Conservation (phyloP, 306 rosid genomes). For the Pyrus pyrifolia region DNA sequence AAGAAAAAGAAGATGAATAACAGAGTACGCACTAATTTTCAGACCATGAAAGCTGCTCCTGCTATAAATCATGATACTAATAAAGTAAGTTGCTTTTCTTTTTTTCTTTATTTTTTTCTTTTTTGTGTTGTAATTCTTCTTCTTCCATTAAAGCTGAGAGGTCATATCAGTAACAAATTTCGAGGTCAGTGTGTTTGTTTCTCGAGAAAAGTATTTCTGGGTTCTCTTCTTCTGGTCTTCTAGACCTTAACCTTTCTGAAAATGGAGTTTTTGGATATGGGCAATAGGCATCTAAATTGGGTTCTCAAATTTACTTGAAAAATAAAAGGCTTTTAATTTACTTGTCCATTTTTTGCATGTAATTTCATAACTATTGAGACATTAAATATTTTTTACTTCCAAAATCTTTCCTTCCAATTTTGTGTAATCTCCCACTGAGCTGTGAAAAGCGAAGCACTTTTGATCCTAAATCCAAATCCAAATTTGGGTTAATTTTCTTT, state of each 20-base stretch:
- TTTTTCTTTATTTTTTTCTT: background rate
- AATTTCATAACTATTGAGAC: background rate
- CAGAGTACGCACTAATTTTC: conserved; percentile 56
- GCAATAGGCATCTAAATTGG: conserved; percentile 5
- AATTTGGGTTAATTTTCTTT: conserved; percentile 6
- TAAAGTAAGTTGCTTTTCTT: conserved; percentile 36
- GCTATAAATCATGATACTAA: conserved; percentile 21
- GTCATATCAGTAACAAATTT: conserved; percentile 13
- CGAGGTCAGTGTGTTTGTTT: conserved; percentile 19
- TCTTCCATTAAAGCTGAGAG: background rate
- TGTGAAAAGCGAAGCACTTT: conserved; percentile 32
- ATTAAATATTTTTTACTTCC: conserved; percentile 14
- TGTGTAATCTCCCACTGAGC: conserved; percentile 15
- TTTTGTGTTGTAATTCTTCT: background rate
- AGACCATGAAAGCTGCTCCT: conserved; percentile 43
- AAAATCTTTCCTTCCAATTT: background rate
- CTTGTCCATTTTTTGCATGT: conserved; percentile 1
- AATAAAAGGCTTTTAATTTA: conserved; percentile 13
- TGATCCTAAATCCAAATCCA: conserved; percentile 42
- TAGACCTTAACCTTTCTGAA: conserved; percentile 4
- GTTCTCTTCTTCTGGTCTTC: background rate
- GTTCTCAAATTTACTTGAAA: conserved; percentile 22
- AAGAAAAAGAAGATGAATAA: conserved; percentile 42
- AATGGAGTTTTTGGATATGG: background rate
- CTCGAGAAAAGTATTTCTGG: conserved; percentile 7